Base-by-base conservation (phyloP, 345 rosid species). In the Triadica sebifera region DNA sequence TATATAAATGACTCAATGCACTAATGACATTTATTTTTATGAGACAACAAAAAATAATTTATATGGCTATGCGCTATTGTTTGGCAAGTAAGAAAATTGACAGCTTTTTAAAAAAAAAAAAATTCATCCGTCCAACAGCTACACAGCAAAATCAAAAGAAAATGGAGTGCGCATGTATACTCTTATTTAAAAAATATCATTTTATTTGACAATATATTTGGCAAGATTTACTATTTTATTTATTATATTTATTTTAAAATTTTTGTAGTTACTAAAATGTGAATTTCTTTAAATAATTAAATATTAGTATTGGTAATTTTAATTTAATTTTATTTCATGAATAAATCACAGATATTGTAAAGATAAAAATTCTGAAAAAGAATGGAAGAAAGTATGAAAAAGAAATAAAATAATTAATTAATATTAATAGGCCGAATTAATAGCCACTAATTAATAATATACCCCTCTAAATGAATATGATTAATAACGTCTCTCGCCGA, bases 401-500 rank as follows among this genome's bases (percentile, higher is more conserved):
- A 65, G 71, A 17, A 74, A 77, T 69, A 76, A 74, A 71, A 38
- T 41, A 53, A 74, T 50, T 63, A 19, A 73, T 74, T 22, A 60
- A 58, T 74, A 50, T n/a, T 63, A 72, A 73, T 37, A n/a, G 29
- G 50, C 50, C 78, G 12, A 24, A 85, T 71, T 71, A 71, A 78
- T 74, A 63, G 39, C 55, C 78, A 73, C 63, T 81, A 73, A 78
- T 77, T 58, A 38, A 62, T 68, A 55, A 52, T 72, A 69, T 60
- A 49, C 78, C 52, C 37, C 0, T 58, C 12, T 66, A 60, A 49
- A 49, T 50, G 50, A 80, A 56, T 59, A 79, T 84, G 86, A 79
- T 81, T 86, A 55, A 70, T 74, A 85, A 82, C 85, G 85, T 82
- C 80, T 80, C 78, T 84, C 71, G 98, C 97, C 94, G 94, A 94